Evolutionary conservation across 768 basidiomycete genomes (phyloP).

Genomic region (Hericium alpestre): DNA sequence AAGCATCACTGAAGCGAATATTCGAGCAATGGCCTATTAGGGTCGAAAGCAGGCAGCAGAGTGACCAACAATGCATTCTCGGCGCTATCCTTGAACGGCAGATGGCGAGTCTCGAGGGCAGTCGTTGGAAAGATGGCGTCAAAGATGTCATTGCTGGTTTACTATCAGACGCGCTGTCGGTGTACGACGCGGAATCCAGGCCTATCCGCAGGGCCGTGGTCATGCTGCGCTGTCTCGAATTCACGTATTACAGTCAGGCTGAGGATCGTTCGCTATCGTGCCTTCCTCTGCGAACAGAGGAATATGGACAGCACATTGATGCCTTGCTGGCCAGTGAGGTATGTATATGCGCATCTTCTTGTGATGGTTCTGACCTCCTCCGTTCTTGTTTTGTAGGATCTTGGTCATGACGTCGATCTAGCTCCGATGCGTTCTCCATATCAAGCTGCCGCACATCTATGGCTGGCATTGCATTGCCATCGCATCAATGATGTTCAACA

Average conservation of each 20-base stretch:
- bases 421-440: constrained; percentile 33
- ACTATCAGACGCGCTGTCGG: constrained; percentile 35
- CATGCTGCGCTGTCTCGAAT: constrained; percentile 43
- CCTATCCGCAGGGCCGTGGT: constrained; percentile 53
- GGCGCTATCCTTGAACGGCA: constrained; percentile 59
- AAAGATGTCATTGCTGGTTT: constrained; percentile 29
- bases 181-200: constrained; percentile 38
- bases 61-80: constrained; percentile 19
- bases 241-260: constrained; percentile 29
- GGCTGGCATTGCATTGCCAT: constrained; percentile 65
- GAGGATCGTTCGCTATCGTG: constrained; percentile 2
- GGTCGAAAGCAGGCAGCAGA: not conserved
- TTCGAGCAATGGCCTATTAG: constrained; percentile 4
- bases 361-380: not conserved
- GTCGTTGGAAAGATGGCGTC: constrained; percentile 49
- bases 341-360: constrained; percentile 8
- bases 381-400: constrained; percentile 15
- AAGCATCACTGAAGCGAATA: constrained; percentile 34
- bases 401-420: constrained; percentile 20
- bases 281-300: constrained; percentile 20
- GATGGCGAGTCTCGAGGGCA: constrained; percentile 40
- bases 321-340: constrained; percentile 34
- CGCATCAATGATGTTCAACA: constrained; percentile 35
- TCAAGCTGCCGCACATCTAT: constrained; percentile 46
- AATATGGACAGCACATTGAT: constrained; percentile 18